phyloP scores from a whole-genome alignment of 75 land plant genomes.

The Cunninghamia lanceolata region DNA sequence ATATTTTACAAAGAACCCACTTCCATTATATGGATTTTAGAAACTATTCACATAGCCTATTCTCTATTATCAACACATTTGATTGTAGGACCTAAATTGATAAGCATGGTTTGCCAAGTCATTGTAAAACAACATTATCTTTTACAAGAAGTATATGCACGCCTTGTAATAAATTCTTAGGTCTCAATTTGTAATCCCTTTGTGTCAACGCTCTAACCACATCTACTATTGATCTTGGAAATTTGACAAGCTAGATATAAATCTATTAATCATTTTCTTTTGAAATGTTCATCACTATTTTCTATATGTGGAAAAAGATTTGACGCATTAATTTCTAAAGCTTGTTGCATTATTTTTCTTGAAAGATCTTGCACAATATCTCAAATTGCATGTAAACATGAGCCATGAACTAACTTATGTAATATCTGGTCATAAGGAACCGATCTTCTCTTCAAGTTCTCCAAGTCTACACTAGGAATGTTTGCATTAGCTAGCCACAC shows the following conservation, averaged over 20 bases:
- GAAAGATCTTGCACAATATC: no score
- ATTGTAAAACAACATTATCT: slow-evolving; percentile 29
- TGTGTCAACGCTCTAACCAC: not conserved
- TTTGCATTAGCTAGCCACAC: no score
- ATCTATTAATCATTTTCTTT: not conserved
- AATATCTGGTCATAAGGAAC: not conserved
- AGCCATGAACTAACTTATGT: slow-evolving; percentile 1
- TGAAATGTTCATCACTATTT: no score
- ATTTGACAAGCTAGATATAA: not conserved
- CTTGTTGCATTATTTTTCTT: not conserved
- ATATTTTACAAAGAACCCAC: no score
- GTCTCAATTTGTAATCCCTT: not conserved
- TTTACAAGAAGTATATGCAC: slow-evolving; percentile 59
- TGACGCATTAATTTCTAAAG: not conserved
- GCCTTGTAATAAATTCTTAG: slow-evolving; percentile 26
- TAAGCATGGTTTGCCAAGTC: slow-evolving; percentile 12
- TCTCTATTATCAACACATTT: no score
- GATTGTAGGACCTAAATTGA: slow-evolving; percentile 39
- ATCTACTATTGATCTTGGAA: not conserved
- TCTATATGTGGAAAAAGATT: not conserved
- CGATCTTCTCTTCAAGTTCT: slow-evolving; percentile 14
- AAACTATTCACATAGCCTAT: slow-evolving; percentile 59
- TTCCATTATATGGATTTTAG: slow-evolving; percentile 26
- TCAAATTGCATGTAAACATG: no score
- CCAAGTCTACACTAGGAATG: slow-evolving; percentile 13